phyloP scores from a whole-genome alignment of 2,329 filamentous ascomycete genomes.

The Raffaelea ambrosiae region DNA sequence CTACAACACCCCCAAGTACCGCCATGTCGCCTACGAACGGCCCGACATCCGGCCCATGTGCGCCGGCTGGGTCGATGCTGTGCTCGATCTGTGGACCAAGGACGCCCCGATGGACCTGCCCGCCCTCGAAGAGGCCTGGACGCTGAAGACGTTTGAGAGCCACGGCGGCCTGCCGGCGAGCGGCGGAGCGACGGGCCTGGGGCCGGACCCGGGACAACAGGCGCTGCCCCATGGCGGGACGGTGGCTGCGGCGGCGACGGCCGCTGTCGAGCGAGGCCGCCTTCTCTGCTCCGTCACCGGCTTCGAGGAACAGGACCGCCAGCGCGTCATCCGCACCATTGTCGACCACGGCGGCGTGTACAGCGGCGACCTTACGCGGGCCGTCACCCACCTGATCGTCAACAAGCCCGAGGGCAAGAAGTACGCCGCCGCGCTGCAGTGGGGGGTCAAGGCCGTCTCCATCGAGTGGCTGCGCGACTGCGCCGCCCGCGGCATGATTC shows the following conservation, averaged over 20 bases:
- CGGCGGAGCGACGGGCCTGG: too few species aligned
- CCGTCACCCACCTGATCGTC: slow-evolving; percentile 81
- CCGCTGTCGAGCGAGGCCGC: slow-evolving; percentile 24
- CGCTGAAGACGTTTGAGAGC: slow-evolving; percentile 54
- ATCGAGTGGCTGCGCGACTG: slow-evolving; percentile 82
- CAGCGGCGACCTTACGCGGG: slow-evolving; percentile 76
- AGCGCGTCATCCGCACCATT: slow-evolving; percentile 60
- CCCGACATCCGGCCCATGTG: slow-evolving; percentile 78
- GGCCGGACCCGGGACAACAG: too few species aligned
- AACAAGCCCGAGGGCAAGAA: slow-evolving; percentile 75
- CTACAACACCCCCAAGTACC: slow-evolving; percentile 87
- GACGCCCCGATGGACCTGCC: slow-evolving; percentile 67
- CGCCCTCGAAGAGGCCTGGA: slow-evolving; percentile 58
- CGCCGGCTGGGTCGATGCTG: slow-evolving; percentile 74
- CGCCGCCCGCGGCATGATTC: slow-evolving; percentile 75
- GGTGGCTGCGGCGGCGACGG: slow-evolving; percentile 13
- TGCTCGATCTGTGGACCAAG: slow-evolving; percentile 71
- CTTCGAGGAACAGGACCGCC: slow-evolving; percentile 48
- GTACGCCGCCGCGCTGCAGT: slow-evolving; percentile 77
- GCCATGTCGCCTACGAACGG: slow-evolving; percentile 83
- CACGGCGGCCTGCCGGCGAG: slow-evolving; percentile 32
- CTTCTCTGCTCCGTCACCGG: slow-evolving; percentile 49
- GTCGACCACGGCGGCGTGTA: slow-evolving; percentile 70
- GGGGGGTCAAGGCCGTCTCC: slow-evolving; percentile 72
- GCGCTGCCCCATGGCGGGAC: too few species aligned